These are phyloP conservation scores for Kazachstania kunashirensis DNA, from an alignment of 805 yeast genomes.

Conservation along the genomic window DNA sequence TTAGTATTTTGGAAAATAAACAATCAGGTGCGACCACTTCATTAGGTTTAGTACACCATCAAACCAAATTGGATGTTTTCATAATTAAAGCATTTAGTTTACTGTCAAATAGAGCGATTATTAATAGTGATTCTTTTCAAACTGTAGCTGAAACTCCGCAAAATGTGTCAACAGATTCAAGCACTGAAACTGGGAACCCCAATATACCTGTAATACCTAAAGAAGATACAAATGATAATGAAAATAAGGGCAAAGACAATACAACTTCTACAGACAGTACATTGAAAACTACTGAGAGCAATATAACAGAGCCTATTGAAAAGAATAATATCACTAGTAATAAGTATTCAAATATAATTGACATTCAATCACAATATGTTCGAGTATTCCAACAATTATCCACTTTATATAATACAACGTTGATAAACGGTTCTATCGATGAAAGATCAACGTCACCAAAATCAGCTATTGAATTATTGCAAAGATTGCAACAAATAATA, in stretches of 20 bases:
- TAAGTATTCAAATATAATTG: slow-evolving; percentile 1
- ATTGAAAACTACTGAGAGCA: background rate
- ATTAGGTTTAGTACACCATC: slow-evolving; percentile 15
- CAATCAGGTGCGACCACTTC: background rate
- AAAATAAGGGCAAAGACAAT: too few species aligned
- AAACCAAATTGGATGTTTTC: slow-evolving; percentile 21
- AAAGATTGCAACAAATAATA: slow-evolving; percentile 28
- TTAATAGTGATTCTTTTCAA: slow-evolving; percentile 12
- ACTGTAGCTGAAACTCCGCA: slow-evolving; percentile 21
- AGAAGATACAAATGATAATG: too few species aligned
- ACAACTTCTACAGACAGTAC: background rate
- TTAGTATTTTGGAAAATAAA: background rate
- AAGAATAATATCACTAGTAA: slow-evolving; percentile 3
- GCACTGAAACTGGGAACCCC: too few species aligned
- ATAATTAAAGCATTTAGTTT: slow-evolving; percentile 20
- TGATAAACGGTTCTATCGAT: slow-evolving; percentile 20
- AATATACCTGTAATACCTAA: too few species aligned
- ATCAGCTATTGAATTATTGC: slow-evolving; percentile 27
- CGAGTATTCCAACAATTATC: slow-evolving; percentile 22
- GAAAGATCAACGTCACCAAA: slow-evolving; percentile 28
- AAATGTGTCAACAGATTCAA: too few species aligned
- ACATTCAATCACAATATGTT: slow-evolving; percentile 9
- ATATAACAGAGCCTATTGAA: slow-evolving; percentile 2
- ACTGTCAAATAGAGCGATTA: slow-evolving; percentile 14
- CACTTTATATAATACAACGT: slow-evolving; percentile 21